Base-by-base conservation (phyloP, 345 rosid genomes). In the Camelina neglecta region DNA sequence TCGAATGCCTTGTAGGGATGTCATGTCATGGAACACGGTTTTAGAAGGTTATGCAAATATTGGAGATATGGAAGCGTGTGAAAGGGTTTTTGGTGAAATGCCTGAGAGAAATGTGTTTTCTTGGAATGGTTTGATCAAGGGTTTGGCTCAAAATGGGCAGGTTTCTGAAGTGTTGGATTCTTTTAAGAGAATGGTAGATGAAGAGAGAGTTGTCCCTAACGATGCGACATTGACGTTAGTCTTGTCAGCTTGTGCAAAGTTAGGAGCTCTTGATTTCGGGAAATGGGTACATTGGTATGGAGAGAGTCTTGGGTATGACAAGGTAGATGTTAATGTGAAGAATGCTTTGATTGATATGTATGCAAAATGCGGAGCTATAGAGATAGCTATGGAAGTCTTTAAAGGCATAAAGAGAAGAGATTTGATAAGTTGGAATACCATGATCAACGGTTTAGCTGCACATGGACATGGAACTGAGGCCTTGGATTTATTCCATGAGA, bases 21-120 rank as follows among this genome's bases (percentile, higher is more conserved):
- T 88, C 1, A 94, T 94, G 89, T 87, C 93, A 1, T 92, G 98
- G 98, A 92, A 94, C 39, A 89, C 92, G 0, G n/a, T 87, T 73
- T 76, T 90, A 75, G 84, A 81, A 42, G 96, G 95, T 38, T 89
- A 85, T 60, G 93, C 93, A 0, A 81, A 33, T 73, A 54, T 60
- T 23, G 86, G 97, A 67, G 87, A 87, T 81, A 39, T 83, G 7
- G 80, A 77, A 68, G 85, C 83, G 29, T 86, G 85, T 71, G 81
- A 81, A 75, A 76, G 73, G 58, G 54, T 92, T 73, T 90, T 92
- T 72, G 86, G 87, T 44, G 88, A 87, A 75, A 92, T 94, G 88
- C 85, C 81, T 0, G 86, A 84, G 79, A 81, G 85, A 81, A 89
- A 92, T 79, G 73, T 85, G 13, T 92, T 93, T 60, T 90, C 97